Percentiles rank a stretch among this genome's conserved stretches.
These are phyloP conservation scores for Hirsutella minnesotensis DNA, from an alignment of 2,329 filamentous ascomycete species.

Conservation along the genomic window DNA sequence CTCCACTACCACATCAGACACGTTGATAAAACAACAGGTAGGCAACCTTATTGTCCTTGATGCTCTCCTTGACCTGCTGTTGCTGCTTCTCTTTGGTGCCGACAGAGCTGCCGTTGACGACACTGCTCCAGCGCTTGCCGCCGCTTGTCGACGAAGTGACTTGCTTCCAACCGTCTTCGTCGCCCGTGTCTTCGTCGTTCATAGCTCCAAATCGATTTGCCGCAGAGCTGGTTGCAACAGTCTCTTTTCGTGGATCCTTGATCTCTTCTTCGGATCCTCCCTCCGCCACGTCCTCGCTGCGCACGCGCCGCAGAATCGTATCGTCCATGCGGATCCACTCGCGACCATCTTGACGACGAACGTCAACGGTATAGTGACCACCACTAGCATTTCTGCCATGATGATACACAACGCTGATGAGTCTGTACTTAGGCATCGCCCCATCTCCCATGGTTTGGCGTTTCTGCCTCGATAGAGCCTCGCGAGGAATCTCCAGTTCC, in stretches of 20 bases:
- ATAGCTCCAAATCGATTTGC: constrained; percentile 66
- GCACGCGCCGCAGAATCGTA: constrained; percentile 74
- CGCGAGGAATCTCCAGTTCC: constrained; percentile 84
- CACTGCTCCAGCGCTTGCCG: constrained; percentile 59
- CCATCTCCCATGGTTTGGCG: constrained; percentile 49
- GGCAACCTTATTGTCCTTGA: constrained; percentile 92
- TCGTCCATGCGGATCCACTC: constrained; percentile 97
- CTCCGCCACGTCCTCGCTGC: constrained; percentile 80
- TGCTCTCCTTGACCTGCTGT: constrained; percentile 48
- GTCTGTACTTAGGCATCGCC: constrained; percentile 70
- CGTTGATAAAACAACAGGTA: constrained; percentile 94
- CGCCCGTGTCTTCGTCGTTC: constrained; percentile 53
- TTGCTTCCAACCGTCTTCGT: constrained; percentile 74
- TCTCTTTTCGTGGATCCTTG: constrained; percentile 36
- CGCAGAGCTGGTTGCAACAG: constrained; percentile 22
- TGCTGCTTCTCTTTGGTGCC: constrained; percentile 39
- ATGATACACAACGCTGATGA: constrained; percentile 90
- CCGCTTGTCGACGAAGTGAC: constrained; percentile 49
- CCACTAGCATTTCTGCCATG: constrained; percentile 94
- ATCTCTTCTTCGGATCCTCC: constrained; percentile 67
- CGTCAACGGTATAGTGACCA: constrained; percentile 96
- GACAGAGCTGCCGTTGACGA: constrained; percentile 53
- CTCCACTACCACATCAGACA: constrained; percentile 24
- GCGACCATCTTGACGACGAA: constrained; percentile 82
- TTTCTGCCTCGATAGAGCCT: constrained; percentile 70